Evolutionary conservation across 306 rosid species (phyloP).

Genomic region (Sechiopsis laciniata): DNA sequence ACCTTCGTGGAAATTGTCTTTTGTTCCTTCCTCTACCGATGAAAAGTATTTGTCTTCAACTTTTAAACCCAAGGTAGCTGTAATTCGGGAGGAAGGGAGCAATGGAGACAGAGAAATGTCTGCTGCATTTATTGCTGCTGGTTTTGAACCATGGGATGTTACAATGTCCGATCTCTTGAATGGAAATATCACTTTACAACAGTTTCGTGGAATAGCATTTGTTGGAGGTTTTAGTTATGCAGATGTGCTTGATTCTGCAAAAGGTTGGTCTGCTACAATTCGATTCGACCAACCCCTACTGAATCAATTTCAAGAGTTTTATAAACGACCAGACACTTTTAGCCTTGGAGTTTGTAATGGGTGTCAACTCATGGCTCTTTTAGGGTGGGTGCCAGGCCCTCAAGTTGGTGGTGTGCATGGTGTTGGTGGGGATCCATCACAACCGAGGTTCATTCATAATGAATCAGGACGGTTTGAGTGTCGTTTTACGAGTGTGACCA

Average conservation of each 20-base stretch:
- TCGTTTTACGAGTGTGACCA: constrained; percentile 75
- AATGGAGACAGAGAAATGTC: constrained; percentile 94
- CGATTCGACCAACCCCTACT: constrained; percentile 62
- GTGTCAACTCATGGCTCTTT: constrained; percentile 88
- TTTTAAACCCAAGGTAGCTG: constrained; percentile 70
- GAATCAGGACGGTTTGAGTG: constrained; percentile 89
- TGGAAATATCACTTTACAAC: constrained; percentile 49
- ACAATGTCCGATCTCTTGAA: constrained; percentile 80
- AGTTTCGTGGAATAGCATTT: constrained; percentile 62
- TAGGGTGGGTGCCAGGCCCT: constrained; percentile 93
- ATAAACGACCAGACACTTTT: constrained; percentile 72
- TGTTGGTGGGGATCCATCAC: constrained; percentile 76
- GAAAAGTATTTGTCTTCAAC: constrained; percentile 44
- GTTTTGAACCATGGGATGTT: constrained; percentile 88
- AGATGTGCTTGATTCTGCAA: constrained; percentile 88
- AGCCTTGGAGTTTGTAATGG: constrained; percentile 94
- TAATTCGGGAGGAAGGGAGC: constrained; percentile 93
- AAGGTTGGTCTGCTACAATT: constrained; percentile 86
- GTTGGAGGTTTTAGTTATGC: constrained; percentile 96
- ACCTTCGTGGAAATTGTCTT: constrained; percentile 67
- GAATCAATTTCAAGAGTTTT: constrained; percentile 78
- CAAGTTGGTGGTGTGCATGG: constrained; percentile 79
- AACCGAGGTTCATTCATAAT: constrained; percentile 83
- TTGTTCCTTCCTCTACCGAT: constrained; percentile 61
- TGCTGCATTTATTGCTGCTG: constrained; percentile 73